Base-by-base conservation (phyloP, 2,329 filamentous ascomycete genomes). In the Bisporella sp. region DNA sequence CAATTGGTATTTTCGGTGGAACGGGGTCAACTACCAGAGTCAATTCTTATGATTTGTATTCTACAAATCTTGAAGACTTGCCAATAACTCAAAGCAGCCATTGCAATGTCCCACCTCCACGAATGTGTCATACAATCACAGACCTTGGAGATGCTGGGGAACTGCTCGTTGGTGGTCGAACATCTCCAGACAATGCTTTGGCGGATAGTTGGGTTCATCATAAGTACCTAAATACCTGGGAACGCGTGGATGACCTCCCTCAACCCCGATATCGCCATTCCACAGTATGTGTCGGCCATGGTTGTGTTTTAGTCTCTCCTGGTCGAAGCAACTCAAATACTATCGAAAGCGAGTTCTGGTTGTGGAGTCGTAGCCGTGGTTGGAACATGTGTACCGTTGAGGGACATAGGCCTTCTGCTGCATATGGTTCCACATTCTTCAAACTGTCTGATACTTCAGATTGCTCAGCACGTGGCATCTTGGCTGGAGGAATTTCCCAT, bases 41-140 rank as follows among this genome's bases (percentile, higher is more conserved):
- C 7, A 57, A 62, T 46, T 57, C 60, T 6, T 76, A 66, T 55
- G 79, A 83, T 58, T 52, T 82, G 2, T 81, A 75, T 51, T 42
- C 49, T 13, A 49, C 35, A 4, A 32, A n/a, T 9, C 13, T 31
- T 12, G 39, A 32, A 37, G 13, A 28, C 7, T 41, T 48, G 33
- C 37, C 28, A 21, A 31, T 31, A 7, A 11, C 5, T 8, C 37
- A 41, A 21, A 29, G 40, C 21, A 4, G 31, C 42, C 57, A 37
- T 37, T 57, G 53, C n/a, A 53, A 57, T 4, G 69, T 69, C 0
- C 77, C 76, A 28, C 57, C 67, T 4, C 65, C 65, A 46, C 70
- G 84, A 42, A 84, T 92, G 74, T 93, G 88, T 59, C 88, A 93
- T 65, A 85, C 87, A 0, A 72, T 90, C 21, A 91, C 86, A 21